These are phyloP conservation scores for Brasilioporus rufonigricans DNA, from an alignment of 768 basidiomycete species.

Conservation along the genomic window DNA sequence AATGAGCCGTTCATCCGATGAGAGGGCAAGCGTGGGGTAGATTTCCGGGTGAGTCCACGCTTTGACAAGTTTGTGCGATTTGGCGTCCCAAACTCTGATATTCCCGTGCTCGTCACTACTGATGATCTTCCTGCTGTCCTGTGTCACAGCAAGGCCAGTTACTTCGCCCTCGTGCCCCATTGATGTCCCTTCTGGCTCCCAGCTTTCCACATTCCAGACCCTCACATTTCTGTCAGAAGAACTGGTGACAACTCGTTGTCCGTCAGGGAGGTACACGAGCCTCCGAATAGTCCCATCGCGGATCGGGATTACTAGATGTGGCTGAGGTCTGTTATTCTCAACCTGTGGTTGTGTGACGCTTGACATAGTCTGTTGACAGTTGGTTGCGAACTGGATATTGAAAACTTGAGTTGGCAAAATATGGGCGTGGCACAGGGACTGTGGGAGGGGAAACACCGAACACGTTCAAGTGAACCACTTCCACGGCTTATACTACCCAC, in stretches of 20 bases:
- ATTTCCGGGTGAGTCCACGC: background rate
- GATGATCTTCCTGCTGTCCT: background rate
- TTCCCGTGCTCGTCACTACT: background rate
- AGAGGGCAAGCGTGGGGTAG: background rate
- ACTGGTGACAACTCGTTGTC: background rate
- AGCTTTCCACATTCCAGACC: background rate
- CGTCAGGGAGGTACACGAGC: conserved; percentile 2
- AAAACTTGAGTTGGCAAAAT: no score
- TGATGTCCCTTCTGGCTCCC: background rate
- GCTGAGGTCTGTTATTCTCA: no score
- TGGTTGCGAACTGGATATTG: no score
- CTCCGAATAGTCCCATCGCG: no score
- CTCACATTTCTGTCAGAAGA: background rate
- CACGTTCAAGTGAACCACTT: no score
- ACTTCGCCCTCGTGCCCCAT: background rate
- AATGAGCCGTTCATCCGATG: background rate
- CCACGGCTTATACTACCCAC: no score
- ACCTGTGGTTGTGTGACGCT: no score
- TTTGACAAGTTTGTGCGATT: background rate
- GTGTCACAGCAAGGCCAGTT: background rate
- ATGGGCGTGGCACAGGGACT: no score
- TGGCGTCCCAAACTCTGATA: background rate
- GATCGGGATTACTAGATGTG: no score
- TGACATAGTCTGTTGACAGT: no score
- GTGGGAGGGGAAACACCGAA: no score